Conservation (phyloP, 805 yeast genomes). For the Sungouiozyma ichnusensis region DNA sequence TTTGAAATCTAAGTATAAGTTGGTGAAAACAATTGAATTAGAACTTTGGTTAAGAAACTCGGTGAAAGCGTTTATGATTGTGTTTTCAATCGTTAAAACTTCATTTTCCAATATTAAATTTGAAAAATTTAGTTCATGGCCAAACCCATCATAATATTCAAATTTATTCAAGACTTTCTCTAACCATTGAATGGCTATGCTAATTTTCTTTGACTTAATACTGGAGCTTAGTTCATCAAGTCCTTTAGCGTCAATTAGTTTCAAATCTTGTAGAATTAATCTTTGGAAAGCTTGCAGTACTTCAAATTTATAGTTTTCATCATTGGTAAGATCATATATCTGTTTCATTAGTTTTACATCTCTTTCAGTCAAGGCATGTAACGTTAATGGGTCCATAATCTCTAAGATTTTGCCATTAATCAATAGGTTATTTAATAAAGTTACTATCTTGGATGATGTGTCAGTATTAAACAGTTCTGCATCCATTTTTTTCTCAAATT, state of each 20-base stretch:
- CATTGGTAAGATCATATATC: conserved; percentile 11
- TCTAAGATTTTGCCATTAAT: conserved; percentile 13
- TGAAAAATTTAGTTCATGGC: neutral
- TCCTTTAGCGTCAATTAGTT: conserved; percentile 4
- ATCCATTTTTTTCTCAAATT: conserved; percentile 44
- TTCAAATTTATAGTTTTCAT: conserved; percentile 7
- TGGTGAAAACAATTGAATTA: conserved; percentile 37
- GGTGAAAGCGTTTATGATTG: conserved; percentile 44
- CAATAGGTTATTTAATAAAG: conserved; percentile 14
- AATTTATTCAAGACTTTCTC: conserved; percentile 44
- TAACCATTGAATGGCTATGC: conserved; percentile 57
- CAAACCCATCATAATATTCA: conserved; percentile 38
- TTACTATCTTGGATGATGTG: conserved; percentile 13
- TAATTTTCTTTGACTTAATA: conserved; percentile 31
- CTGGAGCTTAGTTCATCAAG: conserved; percentile 6
- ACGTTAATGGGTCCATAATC: conserved; percentile 6
- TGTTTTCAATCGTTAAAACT: neutral
- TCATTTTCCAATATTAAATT: conserved; percentile 34
- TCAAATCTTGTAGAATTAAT: conserved; percentile 12
- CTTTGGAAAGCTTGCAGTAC: conserved; percentile 10
- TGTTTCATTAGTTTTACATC: conserved; percentile 9
- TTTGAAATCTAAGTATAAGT: conserved; percentile 48
- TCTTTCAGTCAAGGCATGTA: conserved; percentile 7
- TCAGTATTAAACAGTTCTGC: conserved; percentile 16
- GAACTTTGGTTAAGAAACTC: conserved; percentile 43